Percentiles rank a stretch among this genome's conserved stretches.
Conservation (phyloP, 1,139 yeast genomes). For the Yamadazyma diospyri region DNA sequence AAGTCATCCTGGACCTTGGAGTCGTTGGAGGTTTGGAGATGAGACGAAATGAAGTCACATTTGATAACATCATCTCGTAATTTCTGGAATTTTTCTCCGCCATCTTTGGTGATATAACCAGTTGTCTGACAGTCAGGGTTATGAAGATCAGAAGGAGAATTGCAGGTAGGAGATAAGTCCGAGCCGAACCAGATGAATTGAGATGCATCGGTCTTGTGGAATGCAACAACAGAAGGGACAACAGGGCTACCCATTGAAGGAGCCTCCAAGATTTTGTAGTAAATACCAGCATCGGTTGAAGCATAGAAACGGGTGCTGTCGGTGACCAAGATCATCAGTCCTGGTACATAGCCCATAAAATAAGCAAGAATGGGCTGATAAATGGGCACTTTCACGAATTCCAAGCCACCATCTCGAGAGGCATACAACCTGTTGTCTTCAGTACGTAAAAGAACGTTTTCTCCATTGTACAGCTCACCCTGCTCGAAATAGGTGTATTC, state of each 20-base stretch:
- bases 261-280: conserved; percentile 41
- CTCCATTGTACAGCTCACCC: conserved; percentile 46
- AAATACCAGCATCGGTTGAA: conserved; percentile 67
- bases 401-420: conserved; percentile 76
- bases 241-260: conserved; percentile 49
- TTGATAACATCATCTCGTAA: conserved; percentile 47
- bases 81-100: conserved; percentile 57
- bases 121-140: conserved; percentile 47
- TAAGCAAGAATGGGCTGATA: conserved; percentile 51
- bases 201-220: conserved; percentile 53
- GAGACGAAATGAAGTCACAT: conserved; percentile 69
- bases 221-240: conserved; percentile 44
- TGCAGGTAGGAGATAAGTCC: conserved; percentile 48
- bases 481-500: conserved; percentile 59
- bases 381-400: conserved; percentile 48
- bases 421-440: conserved; percentile 49
- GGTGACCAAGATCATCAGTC: conserved; percentile 62
- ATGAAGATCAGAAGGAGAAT: conserved; percentile 56
- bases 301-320: conserved; percentile 46
- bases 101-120: conserved; percentile 60
- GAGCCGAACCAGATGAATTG: conserved; percentile 58
- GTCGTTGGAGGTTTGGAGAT: conserved; percentile 22
- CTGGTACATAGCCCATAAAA: conserved; percentile 59
- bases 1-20: conserved; percentile 39
- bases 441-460: conserved; percentile 69